Evolutionary conservation across 768 basidiomycete genomes (phyloP), one percentile per base, ranked within the genome.

Genomic region (Pulveroboletus ravenelii): DNA sequence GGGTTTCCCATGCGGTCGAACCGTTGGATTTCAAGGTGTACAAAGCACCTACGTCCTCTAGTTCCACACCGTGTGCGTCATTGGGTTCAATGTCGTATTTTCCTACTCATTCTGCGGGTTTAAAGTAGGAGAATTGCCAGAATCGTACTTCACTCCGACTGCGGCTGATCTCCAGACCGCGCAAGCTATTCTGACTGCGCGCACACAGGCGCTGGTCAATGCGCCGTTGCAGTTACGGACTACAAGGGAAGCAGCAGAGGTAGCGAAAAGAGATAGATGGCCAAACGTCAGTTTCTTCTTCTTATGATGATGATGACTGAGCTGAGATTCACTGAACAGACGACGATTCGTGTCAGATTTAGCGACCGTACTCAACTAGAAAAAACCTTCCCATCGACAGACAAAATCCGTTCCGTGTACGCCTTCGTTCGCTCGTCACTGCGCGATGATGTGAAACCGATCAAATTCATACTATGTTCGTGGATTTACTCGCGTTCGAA

Each of bases 381-480:
- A 70, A 84, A 81, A 58, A 68, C 70, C 0, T 93, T 94, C 61
- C 75, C 82, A 3, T 93, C 92, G 6, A 78, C 78, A 4, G 80
- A 83, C 68, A 93, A 87, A 65, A 90, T 95, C 45, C 78, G 79
- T 44, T 75, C 85, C 3, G 80, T 95, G 9, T 94, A 95, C 63
- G 88, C 87, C 10, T 93, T 93, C 55, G 89, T 93, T 46, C 79
- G 85, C 31, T 70, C 74, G 30, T 79, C 80, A 18, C 71, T 95
- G 31, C 72, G 80, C 38, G 87, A 89, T 49, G 88, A 91, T 53
- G 80, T 84, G 40, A 82, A 88, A 63, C 76, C 83, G 3, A 80
- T 81, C 68, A 90, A 91, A 60, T 95, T 93, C 60, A 75, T 92
- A 35, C 74, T 95, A 35, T 94, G 92, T 93, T 59, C 46, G 83